Percentiles rank a stretch among this genome's conserved stretches.
phyloP scores from a whole-genome alignment of 2,329 filamentous ascomycete species.

The Penicillium frequentans region DNA sequence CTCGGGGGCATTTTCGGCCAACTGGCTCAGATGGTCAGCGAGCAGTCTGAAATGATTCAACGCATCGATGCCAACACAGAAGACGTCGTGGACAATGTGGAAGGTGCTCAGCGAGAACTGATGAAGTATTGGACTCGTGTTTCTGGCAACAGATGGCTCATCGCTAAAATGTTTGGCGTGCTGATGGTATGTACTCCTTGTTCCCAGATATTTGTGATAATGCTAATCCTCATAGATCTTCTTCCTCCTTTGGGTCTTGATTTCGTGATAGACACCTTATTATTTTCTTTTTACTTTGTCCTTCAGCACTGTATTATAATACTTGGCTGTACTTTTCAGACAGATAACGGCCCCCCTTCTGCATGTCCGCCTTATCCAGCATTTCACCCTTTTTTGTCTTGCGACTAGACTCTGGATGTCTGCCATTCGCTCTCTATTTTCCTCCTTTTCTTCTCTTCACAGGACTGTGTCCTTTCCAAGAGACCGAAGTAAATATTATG shows the following conservation, averaged over 20 bases:
- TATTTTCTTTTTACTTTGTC: background rate
- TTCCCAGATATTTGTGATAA: background rate
- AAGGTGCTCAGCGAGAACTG: constrained; percentile 89
- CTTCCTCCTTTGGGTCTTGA: constrained; percentile 73
- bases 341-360: constrained; percentile 21
- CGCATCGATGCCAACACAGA: constrained; percentile 96
- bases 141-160: constrained; percentile 91
- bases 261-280: constrained; percentile 42
- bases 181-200: constrained; percentile 63
- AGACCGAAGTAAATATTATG: constrained; percentile 21
- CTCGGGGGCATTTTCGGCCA: constrained; percentile 92
- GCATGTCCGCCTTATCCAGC: constrained; percentile 17
- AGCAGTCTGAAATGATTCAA: constrained; percentile 97
- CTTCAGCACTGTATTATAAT: constrained; percentile 36
- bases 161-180: constrained; percentile 78
- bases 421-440: constrained; percentile 10
- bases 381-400: constrained; percentile 16
- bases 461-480: constrained; percentile 21
- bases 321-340: constrained; percentile 20
- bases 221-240: constrained; percentile 59
- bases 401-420: constrained; percentile 27
- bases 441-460: constrained; percentile 7
- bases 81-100: constrained; percentile 97
- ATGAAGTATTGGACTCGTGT: constrained; percentile 97
- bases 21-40: constrained; percentile 91